Evolutionary conservation across 1,284 basidiomycete genomes (phyloP).

Genomic region (Papiliotrema fonsecae): DNA sequence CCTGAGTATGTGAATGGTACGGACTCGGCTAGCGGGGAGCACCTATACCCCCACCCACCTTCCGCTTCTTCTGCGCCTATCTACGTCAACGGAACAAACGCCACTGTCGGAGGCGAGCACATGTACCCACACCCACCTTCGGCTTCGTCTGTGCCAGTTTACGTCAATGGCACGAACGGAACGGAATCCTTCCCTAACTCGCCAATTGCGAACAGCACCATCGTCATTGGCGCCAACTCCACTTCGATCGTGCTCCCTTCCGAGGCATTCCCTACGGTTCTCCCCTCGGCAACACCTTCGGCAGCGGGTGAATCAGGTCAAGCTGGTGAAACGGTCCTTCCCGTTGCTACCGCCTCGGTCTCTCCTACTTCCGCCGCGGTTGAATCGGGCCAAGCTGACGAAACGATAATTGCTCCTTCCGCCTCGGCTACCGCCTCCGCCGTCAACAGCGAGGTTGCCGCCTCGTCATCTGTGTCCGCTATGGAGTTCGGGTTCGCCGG

Average conservation of each 20-base stretch:
- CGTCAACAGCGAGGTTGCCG: background rate
- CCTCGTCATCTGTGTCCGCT: conserved; percentile 2
- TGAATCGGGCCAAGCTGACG: background rate
- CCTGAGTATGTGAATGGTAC: too few species aligned
- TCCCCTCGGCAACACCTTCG: conserved; percentile 1
- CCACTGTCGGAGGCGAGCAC: background rate
- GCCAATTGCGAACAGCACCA: conserved; percentile 3
- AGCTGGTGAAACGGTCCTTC: background rate
- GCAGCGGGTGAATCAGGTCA: background rate
- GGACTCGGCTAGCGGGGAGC: background rate
- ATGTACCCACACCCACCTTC: background rate
- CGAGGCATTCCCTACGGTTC: background rate
- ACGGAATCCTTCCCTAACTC: background rate
- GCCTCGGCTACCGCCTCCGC: conserved; percentile 7
- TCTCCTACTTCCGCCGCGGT: background rate
- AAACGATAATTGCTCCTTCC: background rate
- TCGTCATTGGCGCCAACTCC: too few species aligned
- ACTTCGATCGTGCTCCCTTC: background rate
- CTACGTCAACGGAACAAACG: background rate
- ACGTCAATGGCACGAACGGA: background rate
- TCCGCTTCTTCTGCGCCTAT: background rate
- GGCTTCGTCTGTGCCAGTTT: conserved; percentile 3
- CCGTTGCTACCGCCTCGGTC: background rate
- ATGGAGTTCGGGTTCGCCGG: background rate
- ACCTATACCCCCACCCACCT: conserved; percentile 1